Conservation (phyloP, 805 yeast species). For the Spathaspora arborariae region DNA sequence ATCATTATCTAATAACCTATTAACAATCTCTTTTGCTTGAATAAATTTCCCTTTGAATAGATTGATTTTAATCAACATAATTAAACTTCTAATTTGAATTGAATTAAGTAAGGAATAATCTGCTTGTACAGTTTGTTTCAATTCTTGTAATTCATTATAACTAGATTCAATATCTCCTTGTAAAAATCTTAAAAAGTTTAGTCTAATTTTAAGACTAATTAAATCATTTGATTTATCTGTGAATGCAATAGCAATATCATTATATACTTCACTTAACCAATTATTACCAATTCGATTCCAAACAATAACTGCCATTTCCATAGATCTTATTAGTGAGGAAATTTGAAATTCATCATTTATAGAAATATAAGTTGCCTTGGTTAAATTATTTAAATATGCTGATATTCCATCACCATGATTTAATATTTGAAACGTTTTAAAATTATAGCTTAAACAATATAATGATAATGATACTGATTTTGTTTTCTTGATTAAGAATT, state of each 20-base stretch:
- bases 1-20: constrained; percentile 24
- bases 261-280: constrained; percentile 43
- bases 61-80: constrained; percentile 34
- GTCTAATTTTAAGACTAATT: constrained; percentile 36
- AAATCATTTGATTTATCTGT: constrained; percentile 39
- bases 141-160: constrained; percentile 29
- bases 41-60: constrained; percentile 36
- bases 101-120: constrained; percentile 40
- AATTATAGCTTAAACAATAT: constrained; percentile 61
- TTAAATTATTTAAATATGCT: constrained; percentile 50
- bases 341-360: constrained; percentile 41
- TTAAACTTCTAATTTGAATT: constrained; percentile 37
- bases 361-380: constrained; percentile 53
- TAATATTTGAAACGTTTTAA: constrained; percentile 56
- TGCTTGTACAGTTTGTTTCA: constrained; percentile 25
- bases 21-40: constrained; percentile 32
- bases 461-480: constrained; percentile 44
- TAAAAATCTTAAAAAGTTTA: constrained; percentile 31
- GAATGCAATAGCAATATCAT: constrained; percentile 42
- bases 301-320: constrained; percentile 42
- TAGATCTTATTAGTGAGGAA: constrained; percentile 41
- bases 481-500: constrained; percentile 55
- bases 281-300: constrained; percentile 54
- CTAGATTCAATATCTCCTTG: constrained; percentile 41
- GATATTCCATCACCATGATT: constrained; percentile 50